A percentile compares a stretch with the other conserved stretches of the same genome.
These are phyloP conservation scores for Diaporthe sp. DNA, from an alignment of 2,329 filamentous ascomycete genomes.

Conservation along the genomic window DNA sequence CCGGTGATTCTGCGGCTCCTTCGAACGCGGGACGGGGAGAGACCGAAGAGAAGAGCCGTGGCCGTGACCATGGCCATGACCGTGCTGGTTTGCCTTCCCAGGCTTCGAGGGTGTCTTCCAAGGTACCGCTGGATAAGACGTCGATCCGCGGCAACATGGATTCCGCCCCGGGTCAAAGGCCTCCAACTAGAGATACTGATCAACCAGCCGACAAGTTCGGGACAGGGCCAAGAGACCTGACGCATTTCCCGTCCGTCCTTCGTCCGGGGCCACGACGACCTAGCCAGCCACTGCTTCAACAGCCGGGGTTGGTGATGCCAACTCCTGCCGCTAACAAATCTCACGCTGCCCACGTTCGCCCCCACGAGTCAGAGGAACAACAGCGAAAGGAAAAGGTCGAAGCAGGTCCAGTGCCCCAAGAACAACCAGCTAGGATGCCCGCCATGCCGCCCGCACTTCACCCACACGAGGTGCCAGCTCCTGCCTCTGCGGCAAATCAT, in stretches of 20 bases:
- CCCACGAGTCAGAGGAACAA: background rate
- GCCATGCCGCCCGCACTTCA: background rate
- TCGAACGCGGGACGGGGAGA: background rate
- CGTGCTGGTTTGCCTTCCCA: conserved; percentile 45
- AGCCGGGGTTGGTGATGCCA: background rate
- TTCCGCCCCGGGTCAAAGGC: background rate
- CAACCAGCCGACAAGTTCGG: background rate
- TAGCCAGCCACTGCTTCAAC: conserved; percentile 5
- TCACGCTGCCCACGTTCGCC: background rate
- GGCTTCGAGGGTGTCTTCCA: conserved; percentile 45
- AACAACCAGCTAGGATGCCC: background rate
- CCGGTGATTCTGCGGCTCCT: background rate
- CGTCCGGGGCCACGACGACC: conserved; percentile 39
- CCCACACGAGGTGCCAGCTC: background rate
- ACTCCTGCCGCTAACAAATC: background rate
- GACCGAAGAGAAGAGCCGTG: background rate
- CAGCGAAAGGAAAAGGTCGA: background rate
- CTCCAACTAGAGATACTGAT: background rate
- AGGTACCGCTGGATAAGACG: conserved; percentile 36
- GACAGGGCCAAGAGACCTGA: background rate
- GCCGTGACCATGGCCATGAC: background rate
- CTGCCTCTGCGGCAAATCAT: too few species aligned
- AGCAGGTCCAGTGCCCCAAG: background rate
- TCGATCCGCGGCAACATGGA: background rate
- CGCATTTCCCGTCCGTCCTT: conserved; percentile 34